Conservation (phyloP, 495 filamentous ascomycete genomes). For the Trichoderma virens region DNA sequence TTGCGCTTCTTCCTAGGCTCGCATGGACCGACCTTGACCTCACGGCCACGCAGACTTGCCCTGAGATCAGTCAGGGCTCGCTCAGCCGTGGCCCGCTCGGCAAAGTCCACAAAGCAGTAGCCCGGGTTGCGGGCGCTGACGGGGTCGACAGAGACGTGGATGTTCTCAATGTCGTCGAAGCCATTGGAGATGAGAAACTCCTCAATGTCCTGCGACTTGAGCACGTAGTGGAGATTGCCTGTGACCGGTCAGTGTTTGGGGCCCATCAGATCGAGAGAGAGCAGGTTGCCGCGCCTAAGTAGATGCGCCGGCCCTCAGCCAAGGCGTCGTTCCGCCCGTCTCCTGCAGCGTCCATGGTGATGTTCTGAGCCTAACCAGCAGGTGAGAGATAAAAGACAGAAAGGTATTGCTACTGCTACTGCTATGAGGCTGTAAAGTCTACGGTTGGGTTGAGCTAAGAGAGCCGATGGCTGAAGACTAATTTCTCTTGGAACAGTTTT, state of each 20-base stretch:
- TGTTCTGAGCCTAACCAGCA: background rate
- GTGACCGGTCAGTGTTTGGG: background rate
- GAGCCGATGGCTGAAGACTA: background rate
- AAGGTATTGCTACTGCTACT: too few relatives aligned
- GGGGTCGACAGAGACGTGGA: conserved; percentile 61
- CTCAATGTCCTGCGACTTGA: conserved; percentile 54
- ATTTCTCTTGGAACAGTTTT: background rate
- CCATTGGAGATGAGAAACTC: conserved; percentile 42
- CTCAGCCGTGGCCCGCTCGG: conserved; percentile 47
- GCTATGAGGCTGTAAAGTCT: background rate
- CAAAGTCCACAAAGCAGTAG: conserved; percentile 64
- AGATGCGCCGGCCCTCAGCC: conserved; percentile 47
- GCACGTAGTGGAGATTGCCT: conserved; percentile 60
- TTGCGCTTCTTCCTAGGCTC: conserved; percentile 30
- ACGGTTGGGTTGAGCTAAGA: background rate
- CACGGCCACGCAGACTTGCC: conserved; percentile 46
- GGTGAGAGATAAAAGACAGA: background rate
- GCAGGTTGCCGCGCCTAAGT: conserved; percentile 29
- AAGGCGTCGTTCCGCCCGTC: conserved; percentile 25
- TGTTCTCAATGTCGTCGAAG: conserved; percentile 41
- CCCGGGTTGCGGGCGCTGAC: conserved; percentile 61
- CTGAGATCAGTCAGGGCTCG: conserved; percentile 47
- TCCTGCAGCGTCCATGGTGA: background rate
- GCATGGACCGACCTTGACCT: conserved; percentile 55
- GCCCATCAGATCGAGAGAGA: background rate